Evolutionary conservation across 1,284 basidiomycete genomes (phyloP), one percentile per base, ranked within the genome.

Genomic region (Peniophora sp.): DNA sequence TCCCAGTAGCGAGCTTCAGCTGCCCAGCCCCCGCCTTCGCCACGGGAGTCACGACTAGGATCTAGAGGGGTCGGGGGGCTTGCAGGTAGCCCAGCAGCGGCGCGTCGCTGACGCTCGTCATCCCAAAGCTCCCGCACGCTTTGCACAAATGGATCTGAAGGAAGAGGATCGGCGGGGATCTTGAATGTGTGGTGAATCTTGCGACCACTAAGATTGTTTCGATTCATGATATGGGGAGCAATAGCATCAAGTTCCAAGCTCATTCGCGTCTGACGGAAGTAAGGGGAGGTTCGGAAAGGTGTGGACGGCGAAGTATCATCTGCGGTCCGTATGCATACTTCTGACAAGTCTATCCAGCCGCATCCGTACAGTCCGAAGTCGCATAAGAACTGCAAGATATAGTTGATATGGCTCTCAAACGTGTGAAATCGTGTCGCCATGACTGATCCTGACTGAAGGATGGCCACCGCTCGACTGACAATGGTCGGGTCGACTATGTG

Each of bases 321-420:
- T 34, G 61, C 56, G 34, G 75, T 75, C 15, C 86, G 76, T 59
- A 78, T 71, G 66, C 78, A 77, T n/a, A 71, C 77, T 49, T 81
- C 69, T 46, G 69, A 73, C 3, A 88, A 65, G 52, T 96, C 84
- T 47, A 98, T 73, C 79, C 85, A 91, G 9, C 90, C 93, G 64
- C 96, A 98, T 2, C 96, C 96, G 61, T 94, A 97, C 34, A 99
- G 74, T 54, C 93, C 93, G 66, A 92, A 95, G 68, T 99, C 96
- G 64, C 88, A 88, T 79, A 98, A 81, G 70, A 97, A 97, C 67
- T 98, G 95, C 22, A 98, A 74, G 42, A 84, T 73, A 64, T 86
- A 97, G 61, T 81, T 88, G 60, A 98, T 76, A 68, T 99, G 96
- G 54, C 86, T 88, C 67, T 99, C 96, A 65, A 87, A 97, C 6